Evolutionary conservation across 768 basidiomycete genomes (phyloP).

Genomic region (Paxillus involutus): DNA sequence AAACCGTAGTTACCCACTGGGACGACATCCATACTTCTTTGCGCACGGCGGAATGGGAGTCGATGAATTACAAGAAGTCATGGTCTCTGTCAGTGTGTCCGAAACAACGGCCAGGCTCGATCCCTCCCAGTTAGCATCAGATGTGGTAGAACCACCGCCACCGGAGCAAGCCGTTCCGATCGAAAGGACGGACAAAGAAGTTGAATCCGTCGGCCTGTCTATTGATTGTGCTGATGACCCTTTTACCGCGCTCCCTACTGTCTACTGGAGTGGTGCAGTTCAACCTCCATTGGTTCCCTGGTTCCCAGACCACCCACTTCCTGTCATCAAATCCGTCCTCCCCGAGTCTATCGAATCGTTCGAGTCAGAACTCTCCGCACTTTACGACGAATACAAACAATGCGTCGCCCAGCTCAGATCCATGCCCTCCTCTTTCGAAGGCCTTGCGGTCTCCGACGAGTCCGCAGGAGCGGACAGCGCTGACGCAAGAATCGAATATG

Average conservation of each 20-base stretch:
- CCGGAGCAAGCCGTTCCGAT: constrained; percentile 6
- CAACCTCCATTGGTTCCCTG: constrained; percentile 7
- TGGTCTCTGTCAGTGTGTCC: constrained; percentile 5
- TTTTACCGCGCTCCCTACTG: constrained; percentile 18
- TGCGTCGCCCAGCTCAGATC: constrained; percentile 46
- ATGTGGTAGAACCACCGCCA: constrained; percentile 1
- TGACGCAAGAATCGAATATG: constrained; percentile 39
- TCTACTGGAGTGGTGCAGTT: constrained; percentile 24
- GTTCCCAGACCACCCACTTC: neutral
- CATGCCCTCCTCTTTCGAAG: constrained; percentile 32
- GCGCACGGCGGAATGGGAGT: constrained; percentile 4
- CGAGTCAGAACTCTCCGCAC: constrained; percentile 37
- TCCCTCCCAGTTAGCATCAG: constrained; percentile 1
- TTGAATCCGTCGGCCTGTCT: constrained; percentile 1
- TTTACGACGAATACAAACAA: constrained; percentile 51
- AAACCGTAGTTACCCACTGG: neutral
- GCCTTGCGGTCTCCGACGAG: constrained; percentile 12
- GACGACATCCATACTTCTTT: constrained; percentile 12
- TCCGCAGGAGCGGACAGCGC: constrained; percentile 2
- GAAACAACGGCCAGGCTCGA: constrained; percentile 17
- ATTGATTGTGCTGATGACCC: constrained; percentile 19
- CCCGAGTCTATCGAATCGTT: constrained; percentile 30
- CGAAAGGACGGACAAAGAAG: constrained; percentile 2
- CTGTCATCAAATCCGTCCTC: neutral
- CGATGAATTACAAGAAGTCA: constrained; percentile 14